Conservation (phyloP, 1,284 basidiomycete genomes). For the Cutaneotrichosporon cutaneum region DNA sequence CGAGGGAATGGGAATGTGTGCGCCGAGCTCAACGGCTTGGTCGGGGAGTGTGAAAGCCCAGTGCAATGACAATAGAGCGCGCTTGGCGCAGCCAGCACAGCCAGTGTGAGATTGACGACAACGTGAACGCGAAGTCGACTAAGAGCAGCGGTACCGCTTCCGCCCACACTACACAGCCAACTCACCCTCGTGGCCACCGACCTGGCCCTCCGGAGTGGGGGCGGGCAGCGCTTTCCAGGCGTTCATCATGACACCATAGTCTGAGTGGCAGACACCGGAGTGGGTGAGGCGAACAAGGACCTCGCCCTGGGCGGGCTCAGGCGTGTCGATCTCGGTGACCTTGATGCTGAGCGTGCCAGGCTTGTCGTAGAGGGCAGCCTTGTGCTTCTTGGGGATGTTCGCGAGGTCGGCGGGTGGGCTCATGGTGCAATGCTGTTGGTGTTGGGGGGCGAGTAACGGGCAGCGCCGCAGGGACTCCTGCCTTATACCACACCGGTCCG, state of each 20-base stretch:
- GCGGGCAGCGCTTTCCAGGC: conserved; percentile 17
- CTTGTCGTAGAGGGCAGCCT: conserved; percentile 23
- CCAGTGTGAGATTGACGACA: too few species aligned
- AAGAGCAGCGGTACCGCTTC: too few species aligned
- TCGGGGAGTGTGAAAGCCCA: neutral
- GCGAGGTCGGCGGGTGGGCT: neutral
- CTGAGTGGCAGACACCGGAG: conserved; percentile 25
- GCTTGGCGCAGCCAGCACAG: too few species aligned
- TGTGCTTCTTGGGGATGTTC: conserved; percentile 22
- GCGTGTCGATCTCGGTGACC: conserved; percentile 22
- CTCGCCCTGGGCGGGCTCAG: conserved; percentile 19
- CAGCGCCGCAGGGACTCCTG: too few species aligned
- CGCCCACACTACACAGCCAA: neutral
- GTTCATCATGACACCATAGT: conserved; percentile 21
- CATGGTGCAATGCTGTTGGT: neutral
- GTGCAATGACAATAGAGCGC: too few species aligned
- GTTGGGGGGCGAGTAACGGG: neutral
- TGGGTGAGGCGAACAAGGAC: conserved; percentile 22
- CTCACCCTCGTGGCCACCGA: conserved; percentile 23
- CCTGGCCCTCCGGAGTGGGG: conserved; percentile 18
- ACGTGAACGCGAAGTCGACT: too few species aligned
- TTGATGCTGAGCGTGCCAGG: conserved; percentile 20
- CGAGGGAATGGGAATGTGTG: too few species aligned
- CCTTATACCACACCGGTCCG: too few species aligned
- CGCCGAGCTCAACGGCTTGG: too few species aligned